These are phyloP conservation scores for Diddensiella caesifluorescens DNA, from an alignment of 805 yeast genomes.

Conservation along the genomic window DNA sequence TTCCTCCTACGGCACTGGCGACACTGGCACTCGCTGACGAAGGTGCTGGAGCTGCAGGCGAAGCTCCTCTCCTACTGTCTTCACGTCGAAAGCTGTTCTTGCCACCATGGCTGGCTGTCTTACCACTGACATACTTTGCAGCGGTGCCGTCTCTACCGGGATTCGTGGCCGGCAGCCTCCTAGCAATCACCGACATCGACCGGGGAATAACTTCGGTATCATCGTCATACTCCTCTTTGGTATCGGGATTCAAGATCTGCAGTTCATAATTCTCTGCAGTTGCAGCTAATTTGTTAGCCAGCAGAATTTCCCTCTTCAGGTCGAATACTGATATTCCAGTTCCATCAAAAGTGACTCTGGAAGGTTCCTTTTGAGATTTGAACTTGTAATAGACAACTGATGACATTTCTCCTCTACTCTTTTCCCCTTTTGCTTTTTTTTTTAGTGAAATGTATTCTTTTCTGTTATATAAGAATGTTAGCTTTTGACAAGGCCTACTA, in stretches of 20 bases:
- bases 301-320: slow-evolving; percentile 81
- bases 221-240: slow-evolving; percentile 70
- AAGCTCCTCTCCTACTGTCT: slow-evolving; percentile 25
- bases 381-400: slow-evolving; percentile 85
- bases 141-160: slow-evolving; percentile 49
- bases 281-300: slow-evolving; percentile 71
- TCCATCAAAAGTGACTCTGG: slow-evolving; percentile 85
- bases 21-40: slow-evolving; percentile 19
- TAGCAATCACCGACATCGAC: slow-evolving; percentile 75
- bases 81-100: slow-evolving; percentile 33
- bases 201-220: slow-evolving; percentile 90
- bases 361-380: slow-evolving; percentile 72
- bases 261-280: slow-evolving; percentile 77
- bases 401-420: slow-evolving; percentile 47
- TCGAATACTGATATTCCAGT: slow-evolving; percentile 96
- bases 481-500: too few species aligned
- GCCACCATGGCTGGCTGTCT: slow-evolving; percentile 34
- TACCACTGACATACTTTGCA: slow-evolving; percentile 50
- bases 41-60: slow-evolving; percentile 16
- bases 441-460: too few species aligned
- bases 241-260: slow-evolving; percentile 63
- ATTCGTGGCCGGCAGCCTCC: slow-evolving; percentile 65
- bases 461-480: too few species aligned
- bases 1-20: too few species aligned
- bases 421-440: neutral